Evolutionary conservation across 805 yeast species (phyloP).

Genomic region (Suhomyces sp.): DNA sequence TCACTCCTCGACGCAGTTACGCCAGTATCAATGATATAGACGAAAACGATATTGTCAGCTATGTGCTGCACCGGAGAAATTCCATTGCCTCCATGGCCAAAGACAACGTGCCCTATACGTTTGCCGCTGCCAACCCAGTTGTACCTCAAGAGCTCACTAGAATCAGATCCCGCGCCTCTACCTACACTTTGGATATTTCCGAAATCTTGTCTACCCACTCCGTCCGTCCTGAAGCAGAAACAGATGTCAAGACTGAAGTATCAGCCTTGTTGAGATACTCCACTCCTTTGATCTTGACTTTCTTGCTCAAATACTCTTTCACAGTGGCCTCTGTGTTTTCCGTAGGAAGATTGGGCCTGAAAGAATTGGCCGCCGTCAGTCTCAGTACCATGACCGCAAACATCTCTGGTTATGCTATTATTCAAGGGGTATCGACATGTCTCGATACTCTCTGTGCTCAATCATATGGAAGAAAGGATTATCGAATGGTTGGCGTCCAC

Average conservation of each 20-base stretch:
- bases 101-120: constrained; percentile 12
- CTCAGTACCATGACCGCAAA: constrained; percentile 76
- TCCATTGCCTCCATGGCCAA: constrained; percentile 36
- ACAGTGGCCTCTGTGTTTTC: constrained; percentile 76
- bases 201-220: constrained; percentile 26
- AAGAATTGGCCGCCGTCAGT: constrained; percentile 73
- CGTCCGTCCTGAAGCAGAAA: constrained; percentile 42
- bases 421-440: constrained; percentile 77
- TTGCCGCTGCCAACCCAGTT: constrained; percentile 10
- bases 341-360: constrained; percentile 69
- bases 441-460: constrained; percentile 77
- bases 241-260: constrained; percentile 38
- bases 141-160: constrained; percentile 14
- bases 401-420: constrained; percentile 69
- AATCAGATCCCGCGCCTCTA: constrained; percentile 13
- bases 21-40: constrained; percentile 14
- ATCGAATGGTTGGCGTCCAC: constrained; percentile 62
- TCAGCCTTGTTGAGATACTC: constrained; percentile 41
- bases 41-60: constrained; percentile 36
- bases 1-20: constrained; percentile 7
- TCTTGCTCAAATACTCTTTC: constrained; percentile 65
- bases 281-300: constrained; percentile 62
- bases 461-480: constrained; percentile 68
- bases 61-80: constrained; percentile 37
- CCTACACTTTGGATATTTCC: constrained; percentile 11